Evolutionary conservation across 306 rosid species (phyloP).

Genomic region (peach (Prunus persica)): DNA sequence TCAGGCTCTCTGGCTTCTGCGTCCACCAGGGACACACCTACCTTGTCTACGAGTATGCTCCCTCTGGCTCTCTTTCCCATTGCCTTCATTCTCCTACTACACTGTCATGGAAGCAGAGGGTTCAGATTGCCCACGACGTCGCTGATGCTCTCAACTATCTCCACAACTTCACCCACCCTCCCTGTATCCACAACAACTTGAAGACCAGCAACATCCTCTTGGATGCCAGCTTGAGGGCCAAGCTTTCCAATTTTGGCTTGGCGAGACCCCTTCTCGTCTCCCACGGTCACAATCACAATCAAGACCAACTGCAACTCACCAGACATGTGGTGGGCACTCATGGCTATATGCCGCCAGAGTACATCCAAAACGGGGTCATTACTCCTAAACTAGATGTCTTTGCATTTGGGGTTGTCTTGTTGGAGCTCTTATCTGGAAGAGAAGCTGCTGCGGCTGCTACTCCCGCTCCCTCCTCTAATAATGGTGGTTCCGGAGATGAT

Average conservation of each 20-base stretch:
- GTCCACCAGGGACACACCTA: constrained; percentile 57
- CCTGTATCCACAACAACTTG: constrained; percentile 63
- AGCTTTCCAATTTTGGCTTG: constrained; percentile 60
- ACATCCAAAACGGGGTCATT: constrained; percentile 59
- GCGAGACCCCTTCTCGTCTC: constrained; percentile 43
- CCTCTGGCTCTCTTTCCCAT: constrained; percentile 47
- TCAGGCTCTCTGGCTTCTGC: constrained; percentile 75
- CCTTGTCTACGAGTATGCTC: constrained; percentile 72
- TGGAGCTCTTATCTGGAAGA: constrained; percentile 69
- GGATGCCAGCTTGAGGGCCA: constrained; percentile 52
- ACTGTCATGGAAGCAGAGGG: constrained; percentile 63
- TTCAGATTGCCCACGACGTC: constrained; percentile 64
- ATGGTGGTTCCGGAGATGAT: neutral
- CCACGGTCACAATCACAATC: neutral
- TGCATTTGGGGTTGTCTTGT: constrained; percentile 63
- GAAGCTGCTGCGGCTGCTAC: constrained; percentile 30
- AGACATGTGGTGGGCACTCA: constrained; percentile 80
- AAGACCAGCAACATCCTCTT: constrained; percentile 59
- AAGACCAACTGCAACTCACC: constrained; percentile 43
- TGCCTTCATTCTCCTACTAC: constrained; percentile 37
- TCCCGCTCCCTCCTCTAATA: neutral
- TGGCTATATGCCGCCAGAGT: constrained; percentile 82
- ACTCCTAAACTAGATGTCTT: constrained; percentile 72
- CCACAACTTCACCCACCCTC: constrained; percentile 59
- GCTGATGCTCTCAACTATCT: constrained; percentile 72